These are phyloP conservation scores for Raddia guianensis DNA, from an alignment of 176 grass and related monocot genomes.

Conservation along the genomic window DNA sequence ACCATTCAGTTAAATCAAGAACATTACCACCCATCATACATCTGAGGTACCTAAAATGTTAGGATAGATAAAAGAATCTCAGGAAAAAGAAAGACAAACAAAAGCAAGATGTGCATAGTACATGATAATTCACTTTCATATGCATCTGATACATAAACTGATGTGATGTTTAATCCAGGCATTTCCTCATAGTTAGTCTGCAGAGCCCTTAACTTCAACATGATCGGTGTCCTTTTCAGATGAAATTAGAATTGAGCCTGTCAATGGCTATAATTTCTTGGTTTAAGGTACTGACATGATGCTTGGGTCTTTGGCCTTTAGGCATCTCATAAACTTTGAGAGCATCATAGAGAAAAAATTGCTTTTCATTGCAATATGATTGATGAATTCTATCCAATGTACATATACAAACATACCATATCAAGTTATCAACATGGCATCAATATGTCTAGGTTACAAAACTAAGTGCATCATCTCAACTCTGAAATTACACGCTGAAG, in stretches of 20 bases:
- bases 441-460: conserved; percentile 34
- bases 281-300: not conserved
- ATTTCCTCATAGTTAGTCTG: not conserved
- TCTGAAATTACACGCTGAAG: conserved; percentile 49
- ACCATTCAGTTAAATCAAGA: not conserved
- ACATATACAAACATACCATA: conserved; percentile 56
- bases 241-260: conserved; percentile 4
- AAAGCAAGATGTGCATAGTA: not conserved
- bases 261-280: conserved; percentile 8
- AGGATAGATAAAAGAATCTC: not conserved
- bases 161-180: not conserved
- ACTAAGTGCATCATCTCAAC: conserved; percentile 39
- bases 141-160: not conserved
- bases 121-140: not conserved
- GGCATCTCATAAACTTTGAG: not conserved
- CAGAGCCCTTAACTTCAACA: not conserved
- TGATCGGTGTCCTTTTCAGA: conserved; percentile 4
- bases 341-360: not conserved
- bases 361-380: conserved; percentile 17
- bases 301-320: conserved; percentile 3
- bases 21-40: not conserved
- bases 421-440: conserved; percentile 47
- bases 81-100: not conserved
- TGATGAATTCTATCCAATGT: conserved; percentile 41
- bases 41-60: conserved; percentile 14